Conservation (phyloP, 495 filamentous ascomycete genomes). For the Rostrohypoxylon terebratum region DNA sequence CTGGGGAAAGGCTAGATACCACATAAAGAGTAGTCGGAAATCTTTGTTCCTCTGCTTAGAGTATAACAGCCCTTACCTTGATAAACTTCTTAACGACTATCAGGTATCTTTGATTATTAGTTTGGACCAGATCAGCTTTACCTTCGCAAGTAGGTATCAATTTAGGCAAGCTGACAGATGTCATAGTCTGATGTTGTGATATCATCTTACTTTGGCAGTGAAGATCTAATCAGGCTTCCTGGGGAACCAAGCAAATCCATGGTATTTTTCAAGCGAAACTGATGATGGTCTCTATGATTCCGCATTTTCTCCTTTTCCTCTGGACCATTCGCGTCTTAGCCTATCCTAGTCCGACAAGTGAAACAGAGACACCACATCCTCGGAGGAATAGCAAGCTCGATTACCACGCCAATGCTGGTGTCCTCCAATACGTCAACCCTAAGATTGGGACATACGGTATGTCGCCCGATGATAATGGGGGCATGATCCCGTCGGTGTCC, state of each 20-base stretch:
- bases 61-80: not conserved
- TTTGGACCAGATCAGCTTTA: not conserved
- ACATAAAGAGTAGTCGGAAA: not conserved
- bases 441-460: conserved; percentile 47
- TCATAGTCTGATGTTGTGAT: too few relatives aligned
- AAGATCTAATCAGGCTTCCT: too few relatives aligned
- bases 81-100: too few relatives aligned
- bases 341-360: not conserved
- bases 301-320: not conserved
- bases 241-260: not conserved
- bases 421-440: conserved; percentile 49
- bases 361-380: not conserved
- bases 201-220: too few relatives aligned
- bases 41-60: conserved; percentile 7
- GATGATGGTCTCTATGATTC: conserved; percentile 2
- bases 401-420: conserved; percentile 47
- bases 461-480: conserved; percentile 48
- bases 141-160: not conserved
- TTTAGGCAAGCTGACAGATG: too few relatives aligned
- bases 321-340: not conserved
- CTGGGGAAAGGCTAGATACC: not conserved
- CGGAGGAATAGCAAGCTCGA: not conserved
- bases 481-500: conserved; percentile 53
- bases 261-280: not conserved
- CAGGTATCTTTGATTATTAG: not conserved